Evolutionary conservation across 352 stramenopile genomes (phyloP), one percentile per base, ranked within the genome.

Genomic region (Blastocystis hominis): DNA sequence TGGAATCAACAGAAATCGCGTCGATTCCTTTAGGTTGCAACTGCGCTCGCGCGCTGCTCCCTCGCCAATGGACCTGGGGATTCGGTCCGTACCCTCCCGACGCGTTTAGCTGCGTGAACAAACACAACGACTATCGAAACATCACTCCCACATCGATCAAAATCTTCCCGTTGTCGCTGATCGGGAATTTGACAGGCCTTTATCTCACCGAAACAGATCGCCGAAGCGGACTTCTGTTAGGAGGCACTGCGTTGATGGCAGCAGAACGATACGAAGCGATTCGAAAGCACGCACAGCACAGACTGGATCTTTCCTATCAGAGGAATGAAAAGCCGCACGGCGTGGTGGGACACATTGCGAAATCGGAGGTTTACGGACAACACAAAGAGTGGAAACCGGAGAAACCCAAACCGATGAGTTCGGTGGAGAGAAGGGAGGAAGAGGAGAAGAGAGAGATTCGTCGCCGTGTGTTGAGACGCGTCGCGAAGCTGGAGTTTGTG

Each of bases 81-180:
- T 84, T 84, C 44, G 72, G 72, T 54, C 72, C 72, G 20, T 84
- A 84, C 44, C 72, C 72, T 30, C 24, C 54, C 15, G 46, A n/a
- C 20, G 50, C 44, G 13, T 84, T 69, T 44, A 17, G 17, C 0
- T 36, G 59, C 13, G 10, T 84, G 2, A 84, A 84, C 50, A 84
- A 84, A 24, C 54, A 84, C 72, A 84, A 84, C 56, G 15, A 66
- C 7, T 17, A 84, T 17, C 42, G 72, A 3, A 63, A 84, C 47
- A 84, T 84, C 72, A 84, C 72, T 36, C 72, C 72, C 36, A 84
- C 72, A 7, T 66, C 72, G 3, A 84, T 84, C 47, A 68, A 62
- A 5, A 63, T 69, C 36, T 84, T 84, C 36, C 72, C 72, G 34
- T 50, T 84, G 10, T 84, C 72, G 3, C 34, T 84, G 4, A 46